Percentiles rank a stretch among this genome's conserved stretches.
Conservation (phyloP, 805 yeast species). For the Candida ovalis region DNA sequence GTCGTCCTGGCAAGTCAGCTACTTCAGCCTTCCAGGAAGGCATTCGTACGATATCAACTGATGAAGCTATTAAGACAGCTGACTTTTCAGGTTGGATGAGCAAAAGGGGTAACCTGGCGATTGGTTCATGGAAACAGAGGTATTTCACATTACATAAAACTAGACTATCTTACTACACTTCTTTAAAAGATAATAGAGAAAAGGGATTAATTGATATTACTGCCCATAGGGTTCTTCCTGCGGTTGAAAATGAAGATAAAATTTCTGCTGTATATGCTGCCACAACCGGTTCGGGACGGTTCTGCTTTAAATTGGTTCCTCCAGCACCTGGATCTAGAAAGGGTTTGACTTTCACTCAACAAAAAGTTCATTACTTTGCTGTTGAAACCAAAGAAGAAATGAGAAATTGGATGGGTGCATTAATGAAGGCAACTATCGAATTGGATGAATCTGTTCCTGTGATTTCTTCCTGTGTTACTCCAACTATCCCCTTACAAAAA, state of each 20-base stretch:
- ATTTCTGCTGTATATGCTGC: constrained; percentile 82
- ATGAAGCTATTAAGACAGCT: constrained; percentile 72
- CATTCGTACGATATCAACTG: constrained; percentile 68
- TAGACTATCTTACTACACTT: constrained; percentile 80
- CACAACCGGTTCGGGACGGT: constrained; percentile 89
- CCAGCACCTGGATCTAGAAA: constrained; percentile 97
- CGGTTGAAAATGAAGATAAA: constrained; percentile 74
- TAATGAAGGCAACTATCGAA: constrained; percentile 95
- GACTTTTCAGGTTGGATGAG: constrained; percentile 93
- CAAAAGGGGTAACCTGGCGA: constrained; percentile 78
- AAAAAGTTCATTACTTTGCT: constrained; percentile 93
- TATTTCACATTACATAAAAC: constrained; percentile 89
- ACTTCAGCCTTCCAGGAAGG: constrained; percentile 89
- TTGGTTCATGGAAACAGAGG: constrained; percentile 90
- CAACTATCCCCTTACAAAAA: constrained; percentile 82
- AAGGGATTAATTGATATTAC: constrained; percentile 94
- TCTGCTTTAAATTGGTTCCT: constrained; percentile 88
- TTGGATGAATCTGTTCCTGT: constrained; percentile 91
- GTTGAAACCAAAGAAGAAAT: constrained; percentile 88
- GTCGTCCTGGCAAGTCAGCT: constrained; percentile 47
- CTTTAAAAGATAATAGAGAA: constrained; percentile 75
- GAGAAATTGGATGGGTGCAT: constrained; percentile 92
- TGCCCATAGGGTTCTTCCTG: constrained; percentile 86
- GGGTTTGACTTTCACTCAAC: constrained; percentile 94
- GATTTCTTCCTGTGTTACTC: constrained; percentile 87